phyloP scores from a whole-genome alignment of 2,329 filamentous ascomycete species.

The Aspergillus tanneri region DNA sequence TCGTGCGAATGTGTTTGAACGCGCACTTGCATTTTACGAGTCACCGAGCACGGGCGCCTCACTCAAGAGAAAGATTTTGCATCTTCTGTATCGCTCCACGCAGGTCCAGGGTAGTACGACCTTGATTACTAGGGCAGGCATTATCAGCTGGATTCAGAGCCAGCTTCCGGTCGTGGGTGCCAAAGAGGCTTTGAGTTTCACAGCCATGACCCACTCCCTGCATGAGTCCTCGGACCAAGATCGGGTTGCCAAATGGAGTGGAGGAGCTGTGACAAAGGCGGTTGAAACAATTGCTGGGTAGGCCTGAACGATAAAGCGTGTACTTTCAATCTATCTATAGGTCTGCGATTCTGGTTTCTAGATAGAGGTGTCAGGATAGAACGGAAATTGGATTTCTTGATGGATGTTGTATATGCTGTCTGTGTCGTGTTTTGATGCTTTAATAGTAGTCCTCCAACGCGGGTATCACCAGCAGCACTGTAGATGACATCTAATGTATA shows the following conservation, averaged over 20 bases:
- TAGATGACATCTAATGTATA: too few species aligned
- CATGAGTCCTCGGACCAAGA: constrained; percentile 66
- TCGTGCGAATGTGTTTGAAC: constrained; percentile 68
- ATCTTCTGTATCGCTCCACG: constrained; percentile 64
- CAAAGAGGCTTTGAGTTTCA: constrained; percentile 41
- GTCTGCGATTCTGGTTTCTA: too few species aligned
- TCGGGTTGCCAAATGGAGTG: constrained; percentile 67
- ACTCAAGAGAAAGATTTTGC: constrained; percentile 62
- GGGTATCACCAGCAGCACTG: too few species aligned
- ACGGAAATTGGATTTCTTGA: too few species aligned
- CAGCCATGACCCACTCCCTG: constrained; percentile 59
- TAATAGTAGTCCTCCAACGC: too few species aligned
- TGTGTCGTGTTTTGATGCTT: too few species aligned
- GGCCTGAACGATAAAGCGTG: too few species aligned
- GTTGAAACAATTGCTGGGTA: constrained; percentile 27
- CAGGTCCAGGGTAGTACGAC: constrained; percentile 73
- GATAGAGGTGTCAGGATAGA: too few species aligned
- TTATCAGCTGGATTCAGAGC: constrained; percentile 71
- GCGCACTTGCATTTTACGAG: constrained; percentile 66
- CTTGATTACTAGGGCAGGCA: constrained; percentile 73
- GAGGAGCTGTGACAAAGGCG: constrained; percentile 43
- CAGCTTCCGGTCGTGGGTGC: constrained; percentile 55
- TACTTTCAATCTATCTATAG: too few species aligned
- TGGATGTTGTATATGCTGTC: too few species aligned
- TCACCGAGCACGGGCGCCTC: constrained; percentile 63